Evolutionary conservation across 257 asterid genomes (phyloP).

Genomic region (Buddleja alternifolia): DNA sequence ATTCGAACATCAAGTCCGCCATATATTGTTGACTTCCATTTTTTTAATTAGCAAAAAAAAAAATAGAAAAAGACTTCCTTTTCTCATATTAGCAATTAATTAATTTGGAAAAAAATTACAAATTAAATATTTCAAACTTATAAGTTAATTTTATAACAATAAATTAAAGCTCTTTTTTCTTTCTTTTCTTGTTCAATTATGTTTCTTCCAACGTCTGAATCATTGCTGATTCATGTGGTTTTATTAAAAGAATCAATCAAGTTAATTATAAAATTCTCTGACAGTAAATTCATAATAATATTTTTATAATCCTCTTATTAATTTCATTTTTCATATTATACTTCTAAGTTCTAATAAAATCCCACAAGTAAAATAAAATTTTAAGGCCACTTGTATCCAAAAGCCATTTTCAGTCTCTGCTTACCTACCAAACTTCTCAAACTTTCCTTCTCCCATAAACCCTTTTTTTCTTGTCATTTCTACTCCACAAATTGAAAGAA

Average conservation of each 20-base stretch:
- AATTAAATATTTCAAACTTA: no score
- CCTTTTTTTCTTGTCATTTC: conserved; percentile 27
- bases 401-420: conserved; percentile 28
- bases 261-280: neutral
- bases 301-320: neutral
- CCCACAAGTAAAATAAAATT: conserved; percentile 31
- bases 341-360: neutral
- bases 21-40: no score
- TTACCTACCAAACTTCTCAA: conserved; percentile 31
- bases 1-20: no score
- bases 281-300: no score
- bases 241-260: conserved; percentile 14
- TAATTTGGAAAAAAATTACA: no score
- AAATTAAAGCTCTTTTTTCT: no score
- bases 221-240: conserved; percentile 36
- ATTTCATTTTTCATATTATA: conserved; percentile 5
- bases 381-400: conserved; percentile 27
- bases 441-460: conserved; percentile 19
- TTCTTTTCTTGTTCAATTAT: no score
- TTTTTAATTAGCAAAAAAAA: no score
- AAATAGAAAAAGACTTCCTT: no score
- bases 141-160: no score
- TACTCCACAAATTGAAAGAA: conserved; percentile 28
- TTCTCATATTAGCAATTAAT: no score
- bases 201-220: conserved; percentile 5